phyloP scores from a whole-genome alignment of 192 early-diverging fungal species.

The Podila horticola region DNA sequence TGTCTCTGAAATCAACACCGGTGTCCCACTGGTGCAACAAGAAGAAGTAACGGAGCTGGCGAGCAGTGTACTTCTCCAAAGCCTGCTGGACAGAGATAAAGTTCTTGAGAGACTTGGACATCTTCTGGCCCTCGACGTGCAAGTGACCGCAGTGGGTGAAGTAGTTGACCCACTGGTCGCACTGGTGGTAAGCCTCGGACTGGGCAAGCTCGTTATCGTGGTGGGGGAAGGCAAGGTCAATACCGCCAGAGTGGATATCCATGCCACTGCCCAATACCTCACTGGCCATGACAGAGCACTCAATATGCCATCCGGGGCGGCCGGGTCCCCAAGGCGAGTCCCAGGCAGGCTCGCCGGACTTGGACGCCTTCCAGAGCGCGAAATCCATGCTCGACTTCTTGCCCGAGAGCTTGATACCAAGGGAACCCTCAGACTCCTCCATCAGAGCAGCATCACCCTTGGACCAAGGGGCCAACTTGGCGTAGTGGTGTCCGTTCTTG shows the following conservation, averaged over 20 bases:
- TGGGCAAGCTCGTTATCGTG: conserved; percentile 99
- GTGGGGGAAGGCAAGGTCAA: conserved; percentile 97
- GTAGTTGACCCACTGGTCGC: conserved; percentile 98
- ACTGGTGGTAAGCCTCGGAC: conserved; percentile 91
- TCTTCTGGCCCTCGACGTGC: conserved; percentile 95
- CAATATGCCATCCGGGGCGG: conserved; percentile 99
- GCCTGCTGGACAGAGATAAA: conserved; percentile 94
- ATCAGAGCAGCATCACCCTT: conserved; percentile 82
- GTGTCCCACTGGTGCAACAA: conserved; percentile 88
- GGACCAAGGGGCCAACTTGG: conserved; percentile 93
- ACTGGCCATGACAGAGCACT: conserved; percentile 98
- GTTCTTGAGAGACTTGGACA: conserved; percentile 99
- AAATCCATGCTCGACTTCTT: conserved; percentile 87
- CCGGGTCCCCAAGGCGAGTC: conserved; percentile 92
- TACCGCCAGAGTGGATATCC: conserved; percentile 97
- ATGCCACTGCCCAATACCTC: conserved; percentile 87
- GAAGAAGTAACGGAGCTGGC: conserved; percentile 92
- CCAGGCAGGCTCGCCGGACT: conserved; percentile 96
- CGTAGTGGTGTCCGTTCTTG: conserved; percentile 87
- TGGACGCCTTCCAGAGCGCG: conserved; percentile 95
- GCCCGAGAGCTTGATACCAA: conserved; percentile 71
- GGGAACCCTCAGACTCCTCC: conserved; percentile 92
- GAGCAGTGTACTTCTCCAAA: conserved; percentile 78
- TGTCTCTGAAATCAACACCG: conserved; percentile 85
- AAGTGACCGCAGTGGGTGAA: conserved; percentile 97